Evolutionary conservation across 805 yeast genomes (phyloP).

Genomic region (Sugiyamaella mastotermitis): DNA sequence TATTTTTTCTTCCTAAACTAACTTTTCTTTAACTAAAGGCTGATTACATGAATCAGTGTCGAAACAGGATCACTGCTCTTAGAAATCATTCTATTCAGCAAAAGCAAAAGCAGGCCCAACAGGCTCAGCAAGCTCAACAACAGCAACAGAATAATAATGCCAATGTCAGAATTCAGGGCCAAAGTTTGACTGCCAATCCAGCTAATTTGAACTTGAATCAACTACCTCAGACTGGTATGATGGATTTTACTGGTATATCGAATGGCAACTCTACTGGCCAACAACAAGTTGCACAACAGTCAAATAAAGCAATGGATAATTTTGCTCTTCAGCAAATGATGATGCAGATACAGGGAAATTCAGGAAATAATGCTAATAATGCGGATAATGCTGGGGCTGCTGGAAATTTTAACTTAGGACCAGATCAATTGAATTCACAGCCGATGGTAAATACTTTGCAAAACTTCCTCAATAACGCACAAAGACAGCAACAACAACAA

Average conservation of each 20-base stretch:
- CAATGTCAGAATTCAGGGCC: slow-evolving; percentile 5
- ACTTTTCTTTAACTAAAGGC: slow-evolving; percentile 8
- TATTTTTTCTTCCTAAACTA: neutral
- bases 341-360: neutral
- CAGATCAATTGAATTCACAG: neutral
- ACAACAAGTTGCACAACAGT: no score
- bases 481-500: slow-evolving; percentile 7
- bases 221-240: neutral
- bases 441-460: slow-evolving; percentile 2
- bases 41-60: slow-evolving; percentile 23
- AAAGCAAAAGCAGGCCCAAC: slow-evolving; percentile 3
- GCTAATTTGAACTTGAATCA: no score
- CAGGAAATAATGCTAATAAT: neutral
- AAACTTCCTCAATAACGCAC: neutral
- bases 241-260: neutral
- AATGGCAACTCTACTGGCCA: no score
- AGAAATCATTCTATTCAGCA: slow-evolving; percentile 5
- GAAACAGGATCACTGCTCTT: slow-evolving; percentile 15
- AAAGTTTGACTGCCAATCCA: no score
- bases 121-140: slow-evolving; percentile 19
- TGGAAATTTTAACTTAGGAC: neutral
- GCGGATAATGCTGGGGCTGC: slow-evolving; percentile 7
- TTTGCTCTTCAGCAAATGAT: no score
- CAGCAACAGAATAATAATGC: slow-evolving; percentile 9
- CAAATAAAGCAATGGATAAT: no score